phyloP scores from a whole-genome alignment of 805 yeast species.

The Barnettozyma wickerhamii region DNA sequence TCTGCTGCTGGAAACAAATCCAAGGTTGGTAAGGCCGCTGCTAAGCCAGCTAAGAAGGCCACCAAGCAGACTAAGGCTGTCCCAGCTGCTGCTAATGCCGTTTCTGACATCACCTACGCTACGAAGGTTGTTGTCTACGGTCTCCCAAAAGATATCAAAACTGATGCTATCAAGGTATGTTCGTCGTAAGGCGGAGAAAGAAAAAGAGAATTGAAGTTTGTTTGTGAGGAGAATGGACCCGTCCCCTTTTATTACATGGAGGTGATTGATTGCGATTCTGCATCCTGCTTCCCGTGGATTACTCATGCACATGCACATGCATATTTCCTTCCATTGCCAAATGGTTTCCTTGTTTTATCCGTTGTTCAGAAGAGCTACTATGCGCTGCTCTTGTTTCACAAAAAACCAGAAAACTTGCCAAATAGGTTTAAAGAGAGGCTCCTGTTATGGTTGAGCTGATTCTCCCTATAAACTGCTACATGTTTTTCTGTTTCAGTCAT shows the following conservation, averaged over 20 bases:
- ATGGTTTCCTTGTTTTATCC: slow-evolving; percentile 3
- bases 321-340: too few relatives aligned
- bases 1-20: slow-evolving; percentile 19
- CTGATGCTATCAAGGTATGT: slow-evolving; percentile 84
- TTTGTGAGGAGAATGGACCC: slow-evolving; percentile 2
- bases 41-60: slow-evolving; percentile 20
- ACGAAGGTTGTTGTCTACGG: slow-evolving; percentile 83
- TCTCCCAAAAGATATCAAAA: slow-evolving; percentile 81
- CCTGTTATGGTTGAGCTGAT: neutral
- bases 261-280: too few relatives aligned
- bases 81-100: slow-evolving; percentile 13
- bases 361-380: too few relatives aligned
- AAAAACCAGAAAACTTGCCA: slow-evolving; percentile 7
- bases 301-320: too few relatives aligned
- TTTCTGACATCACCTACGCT: slow-evolving; percentile 49
- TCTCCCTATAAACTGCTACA: neutral
- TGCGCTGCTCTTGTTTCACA: slow-evolving; percentile 2
- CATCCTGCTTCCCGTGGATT: too few relatives aligned
- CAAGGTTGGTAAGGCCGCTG: slow-evolving; percentile 23
- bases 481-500: neutral
- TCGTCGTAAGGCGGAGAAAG: slow-evolving; percentile 12
- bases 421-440: neutral
- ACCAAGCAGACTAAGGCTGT: too few relatives aligned
- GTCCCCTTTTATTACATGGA: neutral
- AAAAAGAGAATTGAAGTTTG: too few relatives aligned